Conservation (phyloP, 2,329 filamentous ascomycete genomes). For the Microdochium nivale region DNA sequence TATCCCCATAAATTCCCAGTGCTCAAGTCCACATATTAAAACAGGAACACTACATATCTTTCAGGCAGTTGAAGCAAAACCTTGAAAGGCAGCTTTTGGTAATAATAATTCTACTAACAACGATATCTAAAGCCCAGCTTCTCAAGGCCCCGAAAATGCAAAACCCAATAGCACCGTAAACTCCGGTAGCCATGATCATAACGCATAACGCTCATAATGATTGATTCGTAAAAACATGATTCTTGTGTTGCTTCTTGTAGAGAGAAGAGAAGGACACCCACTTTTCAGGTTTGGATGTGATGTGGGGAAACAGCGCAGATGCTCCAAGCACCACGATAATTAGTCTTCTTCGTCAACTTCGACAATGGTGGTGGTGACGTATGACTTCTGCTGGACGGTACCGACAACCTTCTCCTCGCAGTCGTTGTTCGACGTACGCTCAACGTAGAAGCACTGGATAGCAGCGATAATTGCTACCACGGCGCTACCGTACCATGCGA, state of each 20-base stretch:
- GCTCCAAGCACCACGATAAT: not conserved
- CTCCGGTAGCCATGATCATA: not conserved
- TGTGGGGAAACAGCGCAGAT: not conserved
- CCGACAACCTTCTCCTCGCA: constrained; percentile 6
- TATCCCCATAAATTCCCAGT: too few relatives aligned
- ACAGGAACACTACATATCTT: too few relatives aligned
- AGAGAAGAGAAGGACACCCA: not conserved
- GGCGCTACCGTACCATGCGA: constrained; percentile 57
- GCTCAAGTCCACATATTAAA: too few relatives aligned
- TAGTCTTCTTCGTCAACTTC: constrained; percentile 7
- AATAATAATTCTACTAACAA: not conserved
- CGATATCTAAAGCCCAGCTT: not conserved
- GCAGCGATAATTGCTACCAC: constrained; percentile 47
- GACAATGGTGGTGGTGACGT: constrained; percentile 3
- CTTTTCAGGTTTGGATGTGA: too few relatives aligned
- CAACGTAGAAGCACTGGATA: constrained; percentile 50
- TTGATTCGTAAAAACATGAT: not conserved
- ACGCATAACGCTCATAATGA: not conserved
- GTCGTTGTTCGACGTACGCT: constrained; percentile 16
- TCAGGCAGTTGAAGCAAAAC: too few relatives aligned
- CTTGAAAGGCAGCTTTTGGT: not conserved
- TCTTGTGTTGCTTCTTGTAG: not conserved
- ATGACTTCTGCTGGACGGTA: constrained; percentile 1
- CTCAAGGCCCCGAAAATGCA: not conserved
- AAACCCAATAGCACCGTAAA: not conserved